phyloP scores from a whole-genome alignment of 192 early-diverging fungal species.

The Mortierella claussenii region DNA sequence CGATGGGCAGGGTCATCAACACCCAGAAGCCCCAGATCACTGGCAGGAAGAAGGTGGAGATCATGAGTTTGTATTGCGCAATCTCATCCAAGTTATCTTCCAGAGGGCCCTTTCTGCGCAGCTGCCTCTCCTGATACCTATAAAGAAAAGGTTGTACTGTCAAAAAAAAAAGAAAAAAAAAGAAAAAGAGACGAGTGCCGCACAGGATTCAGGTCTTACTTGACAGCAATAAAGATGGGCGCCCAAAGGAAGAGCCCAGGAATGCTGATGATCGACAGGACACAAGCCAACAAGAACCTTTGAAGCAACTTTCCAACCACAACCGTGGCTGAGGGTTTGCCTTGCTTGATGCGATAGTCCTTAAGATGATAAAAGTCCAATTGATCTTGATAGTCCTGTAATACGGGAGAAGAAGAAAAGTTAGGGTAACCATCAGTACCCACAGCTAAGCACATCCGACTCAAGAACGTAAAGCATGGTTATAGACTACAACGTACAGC shows the following conservation, averaged over 20 bases:
- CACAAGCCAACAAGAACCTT: constrained; percentile 29
- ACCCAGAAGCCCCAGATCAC: constrained; percentile 48
- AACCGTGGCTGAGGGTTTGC: constrained; percentile 23
- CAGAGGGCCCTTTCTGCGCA: constrained; percentile 42
- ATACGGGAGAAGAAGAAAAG: no score
- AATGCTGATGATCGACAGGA: constrained; percentile 40
- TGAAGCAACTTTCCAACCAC: constrained; percentile 31
- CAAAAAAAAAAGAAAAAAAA: not conserved
- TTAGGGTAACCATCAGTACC: no score
- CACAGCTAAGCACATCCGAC: no score
- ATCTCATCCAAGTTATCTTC: constrained; percentile 58
- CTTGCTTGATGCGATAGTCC: constrained; percentile 51
- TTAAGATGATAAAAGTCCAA: constrained; percentile 53
- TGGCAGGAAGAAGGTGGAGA: constrained; percentile 45
- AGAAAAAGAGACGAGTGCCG: not conserved
- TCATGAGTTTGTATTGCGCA: constrained; percentile 57
- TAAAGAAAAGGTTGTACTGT: not conserved
- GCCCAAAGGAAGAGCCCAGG: constrained; percentile 49
- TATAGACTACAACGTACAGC: constrained; percentile 46
- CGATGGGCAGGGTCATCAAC: constrained; percentile 45
- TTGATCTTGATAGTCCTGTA: constrained; percentile 55
- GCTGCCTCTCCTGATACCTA: constrained; percentile 51
- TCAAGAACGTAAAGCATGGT: no score
- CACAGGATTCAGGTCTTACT: constrained; percentile 10
- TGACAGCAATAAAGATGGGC: constrained; percentile 51